phyloP scores from a whole-genome alignment of 2,329 filamentous ascomycete species.

The Colletotrichum sp. region DNA sequence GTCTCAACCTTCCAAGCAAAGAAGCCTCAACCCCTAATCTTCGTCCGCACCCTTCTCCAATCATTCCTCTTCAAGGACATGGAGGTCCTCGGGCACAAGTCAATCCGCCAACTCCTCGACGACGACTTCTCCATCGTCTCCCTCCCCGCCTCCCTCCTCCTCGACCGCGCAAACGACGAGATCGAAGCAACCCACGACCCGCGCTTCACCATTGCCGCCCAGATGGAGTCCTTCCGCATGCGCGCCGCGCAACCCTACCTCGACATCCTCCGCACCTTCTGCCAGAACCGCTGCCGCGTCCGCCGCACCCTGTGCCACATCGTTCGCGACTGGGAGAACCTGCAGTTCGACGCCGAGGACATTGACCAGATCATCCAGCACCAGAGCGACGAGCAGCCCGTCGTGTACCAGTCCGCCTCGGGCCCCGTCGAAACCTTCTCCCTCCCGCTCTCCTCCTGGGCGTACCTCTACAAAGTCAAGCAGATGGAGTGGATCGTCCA shows the following conservation, averaged over 20 bases:
- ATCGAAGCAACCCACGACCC: constrained; percentile 77
- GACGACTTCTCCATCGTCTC: constrained; percentile 81
- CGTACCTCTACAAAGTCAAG: constrained; percentile 86
- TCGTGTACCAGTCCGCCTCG: constrained; percentile 49
- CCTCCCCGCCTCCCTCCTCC: constrained; percentile 72
- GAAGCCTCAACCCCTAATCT: constrained; percentile 82
- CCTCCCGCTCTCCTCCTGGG: constrained; percentile 85
- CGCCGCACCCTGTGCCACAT: constrained; percentile 89
- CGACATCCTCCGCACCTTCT: constrained; percentile 82
- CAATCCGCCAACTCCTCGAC: constrained; percentile 77
- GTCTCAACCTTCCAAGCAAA: constrained; percentile 77
- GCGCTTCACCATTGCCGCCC: constrained; percentile 72
- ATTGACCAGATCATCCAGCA: constrained; percentile 72
- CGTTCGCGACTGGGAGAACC: constrained; percentile 80
- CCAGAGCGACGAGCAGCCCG: constrained; percentile 64
- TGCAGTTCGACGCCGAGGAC: constrained; percentile 83
- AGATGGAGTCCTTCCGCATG: constrained; percentile 74
- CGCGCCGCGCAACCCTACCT: constrained; percentile 74
- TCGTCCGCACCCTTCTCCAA: constrained; percentile 81
- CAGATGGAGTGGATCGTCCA: constrained; percentile 89
- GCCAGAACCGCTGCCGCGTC: constrained; percentile 88
- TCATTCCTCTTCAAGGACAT: constrained; percentile 76
- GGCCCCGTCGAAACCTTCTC: constrained; percentile 62
- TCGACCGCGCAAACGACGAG: constrained; percentile 77
- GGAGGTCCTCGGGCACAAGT: constrained; percentile 69